phyloP scores from a whole-genome alignment of 768 basidiomycete genomes.

The Russula sp. region DNA sequence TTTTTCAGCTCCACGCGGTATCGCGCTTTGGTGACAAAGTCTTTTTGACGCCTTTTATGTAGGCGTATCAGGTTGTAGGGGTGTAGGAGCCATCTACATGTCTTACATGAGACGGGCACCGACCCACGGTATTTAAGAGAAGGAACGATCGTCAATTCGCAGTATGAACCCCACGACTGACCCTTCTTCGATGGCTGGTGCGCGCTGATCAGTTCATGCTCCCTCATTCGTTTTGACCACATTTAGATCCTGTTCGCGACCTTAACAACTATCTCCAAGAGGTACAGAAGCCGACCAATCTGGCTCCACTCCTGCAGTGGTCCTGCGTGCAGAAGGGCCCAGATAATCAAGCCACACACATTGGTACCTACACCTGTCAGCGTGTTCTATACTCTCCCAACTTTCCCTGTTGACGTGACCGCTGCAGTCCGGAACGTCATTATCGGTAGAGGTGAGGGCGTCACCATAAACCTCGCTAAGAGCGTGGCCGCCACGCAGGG shows the following conservation, averaged over 20 bases:
- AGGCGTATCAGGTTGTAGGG: constrained; percentile 10
- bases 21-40: not conserved
- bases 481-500: not conserved
- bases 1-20: not conserved
- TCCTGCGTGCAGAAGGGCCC: not conserved
- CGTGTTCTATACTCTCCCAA: not conserved
- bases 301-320: not conserved
- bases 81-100: not conserved
- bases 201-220: not conserved
- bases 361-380: constrained; percentile 3
- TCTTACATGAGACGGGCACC: not conserved
- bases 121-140: not conserved
- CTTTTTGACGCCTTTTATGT: constrained; percentile 1
- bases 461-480: not conserved
- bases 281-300: not conserved
- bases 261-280: constrained; percentile 14
- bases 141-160: not conserved
- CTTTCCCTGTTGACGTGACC: not conserved
- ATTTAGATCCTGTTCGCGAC: constrained; percentile 2
- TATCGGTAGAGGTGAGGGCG: not conserved
- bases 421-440: not conserved
- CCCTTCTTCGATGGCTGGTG: constrained; percentile 1
- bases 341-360: not conserved
- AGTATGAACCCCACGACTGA: not conserved
- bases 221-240: not conserved